These are phyloP conservation scores for Fusarium sambucinum DNA, from an alignment of 2,329 filamentous ascomycete genomes.

Conservation along the genomic window DNA sequence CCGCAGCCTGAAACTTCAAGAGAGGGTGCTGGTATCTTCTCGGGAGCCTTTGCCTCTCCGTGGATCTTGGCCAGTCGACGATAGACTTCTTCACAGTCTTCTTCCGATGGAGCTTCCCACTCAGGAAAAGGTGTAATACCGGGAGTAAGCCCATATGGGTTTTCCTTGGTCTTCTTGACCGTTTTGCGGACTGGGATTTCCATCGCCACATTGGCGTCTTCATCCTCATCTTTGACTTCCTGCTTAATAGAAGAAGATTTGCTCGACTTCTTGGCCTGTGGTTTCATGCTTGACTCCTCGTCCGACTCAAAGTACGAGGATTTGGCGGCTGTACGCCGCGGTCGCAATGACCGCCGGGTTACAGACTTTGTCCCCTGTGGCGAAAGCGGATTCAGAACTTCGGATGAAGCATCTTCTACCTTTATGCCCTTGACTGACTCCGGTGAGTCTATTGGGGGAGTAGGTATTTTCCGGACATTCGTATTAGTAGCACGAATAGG, in stretches of 20 bases:
- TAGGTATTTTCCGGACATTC: slow-evolving; percentile 6
- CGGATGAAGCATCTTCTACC: slow-evolving; percentile 9
- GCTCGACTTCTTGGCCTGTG: slow-evolving; percentile 3
- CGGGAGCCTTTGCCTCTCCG: slow-evolving; percentile 42
- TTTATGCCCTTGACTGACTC: not conserved
- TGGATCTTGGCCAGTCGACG: slow-evolving; percentile 41
- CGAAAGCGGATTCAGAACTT: not conserved
- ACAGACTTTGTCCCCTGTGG: not conserved
- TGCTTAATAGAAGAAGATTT: slow-evolving; percentile 21
- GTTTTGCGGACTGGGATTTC: slow-evolving; percentile 32
- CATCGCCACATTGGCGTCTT: slow-evolving; percentile 2
- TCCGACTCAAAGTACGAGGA: slow-evolving; percentile 43
- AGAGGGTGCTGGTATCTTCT: slow-evolving; percentile 47
- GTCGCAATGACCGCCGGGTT: slow-evolving; percentile 31
- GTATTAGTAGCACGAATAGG: slow-evolving; percentile 17
- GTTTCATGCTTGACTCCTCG: slow-evolving; percentile 19
- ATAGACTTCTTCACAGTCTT: slow-evolving; percentile 44
- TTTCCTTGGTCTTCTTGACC: slow-evolving; percentile 44
- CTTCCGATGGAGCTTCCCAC: slow-evolving; percentile 40
- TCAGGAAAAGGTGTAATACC: slow-evolving; percentile 47
- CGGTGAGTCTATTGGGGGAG: not conserved
- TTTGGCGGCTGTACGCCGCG: slow-evolving; percentile 23
- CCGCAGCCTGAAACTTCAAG: slow-evolving; percentile 47
- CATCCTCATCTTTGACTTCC: slow-evolving; percentile 28
- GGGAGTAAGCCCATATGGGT: slow-evolving; percentile 47